Percentiles rank a stretch among this genome's conserved stretches.
Conservation (phyloP, 257 asterid genomes). For the Striga asiatica region DNA sequence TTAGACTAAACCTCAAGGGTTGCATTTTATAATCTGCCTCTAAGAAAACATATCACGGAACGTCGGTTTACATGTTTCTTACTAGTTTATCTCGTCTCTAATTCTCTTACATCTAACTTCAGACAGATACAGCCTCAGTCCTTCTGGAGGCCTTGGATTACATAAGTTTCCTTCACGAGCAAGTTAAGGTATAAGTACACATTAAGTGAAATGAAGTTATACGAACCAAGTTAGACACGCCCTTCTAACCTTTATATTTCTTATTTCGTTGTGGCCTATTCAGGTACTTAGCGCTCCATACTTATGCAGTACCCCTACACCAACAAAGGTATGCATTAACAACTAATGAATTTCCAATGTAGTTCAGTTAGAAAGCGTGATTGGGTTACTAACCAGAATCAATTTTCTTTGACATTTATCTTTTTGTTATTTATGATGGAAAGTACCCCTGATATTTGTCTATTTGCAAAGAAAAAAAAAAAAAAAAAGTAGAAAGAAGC, state of each 20-base stretch:
- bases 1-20: neutral
- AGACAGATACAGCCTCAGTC: slow-evolving; percentile 95
- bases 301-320: slow-evolving; percentile 29
- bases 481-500: no score
- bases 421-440: no score
- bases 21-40: neutral
- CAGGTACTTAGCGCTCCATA: slow-evolving; percentile 95
- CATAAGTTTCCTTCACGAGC: slow-evolving; percentile 82
- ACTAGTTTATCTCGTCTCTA: neutral
- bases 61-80: neutral
- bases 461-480: no score
- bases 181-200: slow-evolving; percentile 58
- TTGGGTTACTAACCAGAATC: no score
- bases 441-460: no score
- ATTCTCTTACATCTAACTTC: slow-evolving; percentile 2
- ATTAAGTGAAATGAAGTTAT: neutral
- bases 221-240: neutral
- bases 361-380: neutral
- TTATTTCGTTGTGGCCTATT: slow-evolving; percentile 12
- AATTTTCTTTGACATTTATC: no score
- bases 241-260: neutral
- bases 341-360: neutral
- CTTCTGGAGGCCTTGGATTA: slow-evolving; percentile 80
- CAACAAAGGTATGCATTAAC: slow-evolving; percentile 34
- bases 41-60: neutral